Percentiles rank a stretch among this genome's conserved stretches.
Conservation (phyloP, 495 filamentous ascomycete species). For the Letharia lupina region DNA sequence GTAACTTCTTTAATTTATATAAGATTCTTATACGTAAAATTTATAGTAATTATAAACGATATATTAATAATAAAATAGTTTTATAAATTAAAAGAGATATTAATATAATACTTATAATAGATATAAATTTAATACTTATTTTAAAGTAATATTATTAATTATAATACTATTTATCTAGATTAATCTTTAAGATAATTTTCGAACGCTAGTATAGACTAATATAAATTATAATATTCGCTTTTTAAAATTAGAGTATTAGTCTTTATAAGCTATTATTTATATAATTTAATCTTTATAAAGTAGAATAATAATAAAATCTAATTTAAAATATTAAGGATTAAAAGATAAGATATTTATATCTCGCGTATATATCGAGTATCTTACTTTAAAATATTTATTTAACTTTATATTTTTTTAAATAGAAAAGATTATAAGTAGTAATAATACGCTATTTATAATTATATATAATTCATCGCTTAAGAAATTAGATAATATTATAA, state of each 20-base stretch:
- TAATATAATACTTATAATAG: neutral
- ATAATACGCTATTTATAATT: too few species aligned
- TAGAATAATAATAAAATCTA: neutral
- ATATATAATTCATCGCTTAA: too few species aligned
- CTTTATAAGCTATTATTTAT: neutral
- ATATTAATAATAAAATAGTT: neutral
- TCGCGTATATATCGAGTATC: neutral
- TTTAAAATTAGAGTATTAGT: neutral
- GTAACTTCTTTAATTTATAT: neutral
- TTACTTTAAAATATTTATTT: too few species aligned
- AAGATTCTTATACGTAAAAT: neutral
- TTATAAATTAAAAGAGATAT: neutral
- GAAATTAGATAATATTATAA: too few species aligned
- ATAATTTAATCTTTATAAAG: neutral
- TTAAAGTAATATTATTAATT: neutral
- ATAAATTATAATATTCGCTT: neutral
- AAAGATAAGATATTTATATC: neutral
- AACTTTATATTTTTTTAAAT: too few species aligned
- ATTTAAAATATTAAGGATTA: neutral
- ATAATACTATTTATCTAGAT: neutral
- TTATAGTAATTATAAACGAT: neutral
- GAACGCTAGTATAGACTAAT: neutral
- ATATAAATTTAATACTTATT: neutral
- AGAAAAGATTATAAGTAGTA: too few species aligned
- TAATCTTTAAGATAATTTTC: neutral